Percentiles rank a stretch among this genome's conserved stretches.
These are phyloP conservation scores for Trichophyton simii DNA, from an alignment of 2,329 filamentous ascomycete species.

Conservation along the genomic window DNA sequence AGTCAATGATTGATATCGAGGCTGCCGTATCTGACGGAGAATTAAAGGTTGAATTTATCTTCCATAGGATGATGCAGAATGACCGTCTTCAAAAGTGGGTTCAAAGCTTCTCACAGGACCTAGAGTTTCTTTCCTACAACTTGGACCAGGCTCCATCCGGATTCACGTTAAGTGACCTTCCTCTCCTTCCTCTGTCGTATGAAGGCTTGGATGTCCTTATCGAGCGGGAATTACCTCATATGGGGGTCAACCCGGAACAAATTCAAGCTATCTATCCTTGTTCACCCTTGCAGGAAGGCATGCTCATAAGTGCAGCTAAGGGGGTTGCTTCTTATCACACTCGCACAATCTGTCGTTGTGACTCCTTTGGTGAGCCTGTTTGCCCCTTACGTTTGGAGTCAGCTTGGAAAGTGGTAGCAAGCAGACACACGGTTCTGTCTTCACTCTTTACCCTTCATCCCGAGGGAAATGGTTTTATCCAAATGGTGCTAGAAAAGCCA, in stretches of 20 bases:
- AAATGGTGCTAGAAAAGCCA: background rate
- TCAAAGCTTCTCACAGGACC: slow-evolving; percentile 23
- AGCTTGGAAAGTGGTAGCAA: slow-evolving; percentile 8
- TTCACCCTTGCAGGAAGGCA: slow-evolving; percentile 5
- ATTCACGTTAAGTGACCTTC: slow-evolving; percentile 32
- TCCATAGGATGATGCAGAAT: slow-evolving; percentile 36
- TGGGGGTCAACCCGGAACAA: slow-evolving; percentile 22
- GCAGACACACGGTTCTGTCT: slow-evolving; percentile 22
- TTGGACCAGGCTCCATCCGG: slow-evolving; percentile 16
- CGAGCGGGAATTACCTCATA: slow-evolving; percentile 22
- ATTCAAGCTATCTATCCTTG: slow-evolving; percentile 28
- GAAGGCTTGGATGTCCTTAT: slow-evolving; percentile 27
- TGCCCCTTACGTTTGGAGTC: background rate
- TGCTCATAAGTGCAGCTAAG: slow-evolving; percentile 1
- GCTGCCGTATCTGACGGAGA: slow-evolving; percentile 40
- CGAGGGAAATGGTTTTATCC: background rate
- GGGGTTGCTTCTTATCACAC: background rate
- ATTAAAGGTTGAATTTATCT: slow-evolving; percentile 35
- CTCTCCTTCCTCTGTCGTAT: slow-evolving; percentile 34
- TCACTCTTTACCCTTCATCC: slow-evolving; percentile 17
- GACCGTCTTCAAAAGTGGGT: slow-evolving; percentile 38
- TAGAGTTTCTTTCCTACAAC: slow-evolving; percentile 19
- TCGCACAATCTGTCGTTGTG: background rate
- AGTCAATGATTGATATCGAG: slow-evolving; percentile 29
- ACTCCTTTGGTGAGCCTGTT: background rate